Conservation (phyloP, 2,329 filamentous ascomycete genomes). For the Clonostachys byssicola region DNA sequence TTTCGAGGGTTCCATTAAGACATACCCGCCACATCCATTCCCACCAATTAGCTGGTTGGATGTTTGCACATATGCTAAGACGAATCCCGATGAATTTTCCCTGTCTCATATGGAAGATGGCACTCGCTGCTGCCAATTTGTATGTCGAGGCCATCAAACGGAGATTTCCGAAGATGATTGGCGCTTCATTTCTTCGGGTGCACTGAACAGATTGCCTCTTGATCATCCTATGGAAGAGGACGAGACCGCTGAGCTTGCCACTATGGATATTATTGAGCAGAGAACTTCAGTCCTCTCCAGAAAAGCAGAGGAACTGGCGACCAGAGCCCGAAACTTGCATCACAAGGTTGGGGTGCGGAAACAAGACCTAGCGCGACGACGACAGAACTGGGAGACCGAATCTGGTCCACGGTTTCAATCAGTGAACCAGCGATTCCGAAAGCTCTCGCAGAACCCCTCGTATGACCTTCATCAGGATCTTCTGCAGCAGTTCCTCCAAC, state of each 20-base stretch:
- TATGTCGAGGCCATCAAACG: slow-evolving; percentile 74
- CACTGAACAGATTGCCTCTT: slow-evolving; percentile 73
- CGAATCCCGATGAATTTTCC: slow-evolving; percentile 74
- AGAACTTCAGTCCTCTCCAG: slow-evolving; percentile 74
- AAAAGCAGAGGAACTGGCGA: slow-evolving; percentile 69
- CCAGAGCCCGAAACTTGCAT: slow-evolving; percentile 68
- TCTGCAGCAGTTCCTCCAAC: slow-evolving; percentile 43
- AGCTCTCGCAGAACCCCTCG: slow-evolving; percentile 10
- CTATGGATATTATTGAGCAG: slow-evolving; percentile 78
- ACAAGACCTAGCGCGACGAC: slow-evolving; percentile 20
- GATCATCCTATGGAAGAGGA: slow-evolving; percentile 80
- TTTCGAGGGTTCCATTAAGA: slow-evolving; percentile 74
- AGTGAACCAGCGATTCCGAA: background rate
- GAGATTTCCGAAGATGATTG: slow-evolving; percentile 89
- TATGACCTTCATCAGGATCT: slow-evolving; percentile 51
- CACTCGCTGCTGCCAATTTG: slow-evolving; percentile 72
- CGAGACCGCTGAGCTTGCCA: slow-evolving; percentile 79
- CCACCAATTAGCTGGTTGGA: slow-evolving; percentile 75
- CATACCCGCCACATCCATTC: slow-evolving; percentile 46
- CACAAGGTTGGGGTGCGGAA: slow-evolving; percentile 55
- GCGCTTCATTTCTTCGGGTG: slow-evolving; percentile 76
- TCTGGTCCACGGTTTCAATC: slow-evolving; percentile 17
- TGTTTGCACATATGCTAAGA: slow-evolving; percentile 78
- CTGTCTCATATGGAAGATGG: slow-evolving; percentile 67
- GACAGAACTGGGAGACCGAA: slow-evolving; percentile 20